These are phyloP conservation scores for Chenopodium formosanum DNA, from an alignment of 148 eudicot species.

Conservation along the genomic window DNA sequence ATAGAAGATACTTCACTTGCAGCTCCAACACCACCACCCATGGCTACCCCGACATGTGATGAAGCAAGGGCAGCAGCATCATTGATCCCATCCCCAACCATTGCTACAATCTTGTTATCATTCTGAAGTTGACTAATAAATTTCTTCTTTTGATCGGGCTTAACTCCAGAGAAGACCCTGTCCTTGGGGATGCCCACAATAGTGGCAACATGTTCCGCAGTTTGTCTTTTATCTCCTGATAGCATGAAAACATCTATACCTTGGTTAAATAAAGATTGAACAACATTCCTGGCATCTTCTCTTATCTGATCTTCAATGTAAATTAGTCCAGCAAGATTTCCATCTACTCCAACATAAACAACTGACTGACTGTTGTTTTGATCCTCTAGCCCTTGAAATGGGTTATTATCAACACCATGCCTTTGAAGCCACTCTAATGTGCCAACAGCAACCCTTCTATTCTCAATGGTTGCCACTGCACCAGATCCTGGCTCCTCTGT, in stretches of 20 bases:
- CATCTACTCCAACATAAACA: constrained; percentile 88
- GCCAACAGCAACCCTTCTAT: constrained; percentile 75
- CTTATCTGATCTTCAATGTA: constrained; percentile 94
- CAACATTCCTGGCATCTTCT: constrained; percentile 86
- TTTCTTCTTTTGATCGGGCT: constrained; percentile 78
- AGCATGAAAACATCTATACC: constrained; percentile 82
- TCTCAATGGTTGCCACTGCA: constrained; percentile 69
- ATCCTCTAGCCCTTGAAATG: constrained; percentile 67
- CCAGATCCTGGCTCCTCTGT: constrained; percentile 98
- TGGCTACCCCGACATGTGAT: constrained; percentile 91
- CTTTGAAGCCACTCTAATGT: constrained; percentile 90
- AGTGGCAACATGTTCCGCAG: constrained; percentile 91
- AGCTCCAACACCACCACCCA: constrained; percentile 93
- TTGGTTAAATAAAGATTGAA: constrained; percentile 56
- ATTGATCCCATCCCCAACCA: constrained; percentile 99
- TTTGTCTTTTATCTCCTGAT: constrained; percentile 84
- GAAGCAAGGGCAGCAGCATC: constrained; percentile 96
- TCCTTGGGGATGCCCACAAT: constrained; percentile 82
- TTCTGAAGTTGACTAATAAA: constrained; percentile 68
- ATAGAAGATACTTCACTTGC: constrained; percentile 95
- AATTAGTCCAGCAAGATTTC: constrained; percentile 69
- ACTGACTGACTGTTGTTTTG: constrained; percentile 74
- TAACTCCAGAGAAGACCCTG: constrained; percentile 67
- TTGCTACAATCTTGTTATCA: constrained; percentile 76
- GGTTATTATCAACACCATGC: constrained; percentile 58